These are phyloP conservation scores for Tirmania nivea DNA, from an alignment of 495 filamentous ascomycete genomes.

Conservation along the genomic window DNA sequence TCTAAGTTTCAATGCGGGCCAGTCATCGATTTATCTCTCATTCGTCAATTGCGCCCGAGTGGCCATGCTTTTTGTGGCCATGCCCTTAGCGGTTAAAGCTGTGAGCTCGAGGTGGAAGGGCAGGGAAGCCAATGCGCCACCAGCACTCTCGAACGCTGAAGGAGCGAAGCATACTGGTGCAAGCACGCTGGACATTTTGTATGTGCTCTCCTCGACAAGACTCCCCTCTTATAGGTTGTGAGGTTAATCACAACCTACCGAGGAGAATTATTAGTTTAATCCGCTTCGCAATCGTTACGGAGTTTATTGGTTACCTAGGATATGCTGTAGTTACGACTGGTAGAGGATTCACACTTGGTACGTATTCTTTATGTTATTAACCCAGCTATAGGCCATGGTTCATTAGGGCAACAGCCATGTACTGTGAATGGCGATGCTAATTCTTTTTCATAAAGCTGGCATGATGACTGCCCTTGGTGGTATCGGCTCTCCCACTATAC, in stretches of 20 bases:
- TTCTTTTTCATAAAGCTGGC: slow-evolving; percentile 41
- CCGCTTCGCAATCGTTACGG: slow-evolving; percentile 53
- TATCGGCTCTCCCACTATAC: slow-evolving; percentile 61
- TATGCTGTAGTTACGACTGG: slow-evolving; percentile 41
- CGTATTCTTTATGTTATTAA: too few relatives aligned
- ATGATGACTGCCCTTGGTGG: slow-evolving; percentile 55
- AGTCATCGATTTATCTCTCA: slow-evolving; percentile 48
- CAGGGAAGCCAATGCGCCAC: slow-evolving; percentile 19
- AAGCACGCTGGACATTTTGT: slow-evolving; percentile 49
- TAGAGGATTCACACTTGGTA: slow-evolving; percentile 22
- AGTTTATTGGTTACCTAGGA: slow-evolving; percentile 52
- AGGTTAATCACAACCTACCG: background rate
- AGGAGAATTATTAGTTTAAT: slow-evolving; percentile 32
- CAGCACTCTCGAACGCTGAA: slow-evolving; percentile 10
- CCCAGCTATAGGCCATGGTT: too few relatives aligned
- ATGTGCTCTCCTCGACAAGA: background rate
- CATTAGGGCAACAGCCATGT: too few relatives aligned
- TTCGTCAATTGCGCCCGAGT: slow-evolving; percentile 55
- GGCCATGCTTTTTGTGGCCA: slow-evolving; percentile 43
- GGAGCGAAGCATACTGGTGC: slow-evolving; percentile 32
- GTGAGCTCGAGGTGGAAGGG: slow-evolving; percentile 31
- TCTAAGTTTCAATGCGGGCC: background rate
- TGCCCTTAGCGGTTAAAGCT: slow-evolving; percentile 48
- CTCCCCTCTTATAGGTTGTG: too few relatives aligned
- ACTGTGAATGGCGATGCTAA: too few relatives aligned